Evolutionary conservation across 805 yeast species (phyloP).

Genomic region (Saccharomycopsis selenospora): DNA sequence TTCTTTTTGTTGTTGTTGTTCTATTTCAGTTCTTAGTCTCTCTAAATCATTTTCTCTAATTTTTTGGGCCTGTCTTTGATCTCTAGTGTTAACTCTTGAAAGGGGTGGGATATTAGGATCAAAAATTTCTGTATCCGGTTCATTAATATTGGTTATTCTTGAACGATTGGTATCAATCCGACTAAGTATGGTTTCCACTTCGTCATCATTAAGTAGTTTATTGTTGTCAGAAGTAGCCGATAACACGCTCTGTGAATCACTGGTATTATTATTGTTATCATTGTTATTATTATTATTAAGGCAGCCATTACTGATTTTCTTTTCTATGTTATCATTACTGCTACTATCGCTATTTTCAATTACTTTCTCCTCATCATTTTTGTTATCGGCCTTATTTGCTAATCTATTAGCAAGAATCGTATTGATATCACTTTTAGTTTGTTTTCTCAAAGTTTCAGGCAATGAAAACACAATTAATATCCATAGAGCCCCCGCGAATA

Average conservation of each 20-base stretch:
- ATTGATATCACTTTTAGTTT: slow-evolving; percentile 50
- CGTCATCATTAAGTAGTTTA: neutral
- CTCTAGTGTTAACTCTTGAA: slow-evolving; percentile 31
- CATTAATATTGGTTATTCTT: neutral
- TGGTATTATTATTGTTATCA: neutral
- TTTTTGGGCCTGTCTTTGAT: slow-evolving; percentile 20
- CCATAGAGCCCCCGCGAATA: slow-evolving; percentile 50
- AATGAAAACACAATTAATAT: slow-evolving; percentile 45
- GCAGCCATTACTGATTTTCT: slow-evolving; percentile 3
- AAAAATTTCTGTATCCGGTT: neutral
- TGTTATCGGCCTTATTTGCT: slow-evolving; percentile 8
- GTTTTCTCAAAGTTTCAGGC: slow-evolving; percentile 74
- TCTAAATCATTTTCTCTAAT: slow-evolving; percentile 20
- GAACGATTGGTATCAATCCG: slow-evolving; percentile 6
- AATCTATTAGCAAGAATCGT: slow-evolving; percentile 35
- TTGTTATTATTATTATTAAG: neutral
- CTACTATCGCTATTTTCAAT: neutral
- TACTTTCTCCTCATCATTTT: neutral
- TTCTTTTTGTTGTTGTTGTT: slow-evolving; percentile 11
- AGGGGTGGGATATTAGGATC: slow-evolving; percentile 29
- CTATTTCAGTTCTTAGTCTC: slow-evolving; percentile 21
- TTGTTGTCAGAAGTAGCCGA: neutral
- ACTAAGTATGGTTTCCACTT: neutral
- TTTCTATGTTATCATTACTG: slow-evolving; percentile 10
- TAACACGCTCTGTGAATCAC: neutral